Evolutionary conservation across 108 stramenopile genomes (phyloP), one percentile per base, ranked within the genome.

Genomic region (Ochromonas danica): DNA sequence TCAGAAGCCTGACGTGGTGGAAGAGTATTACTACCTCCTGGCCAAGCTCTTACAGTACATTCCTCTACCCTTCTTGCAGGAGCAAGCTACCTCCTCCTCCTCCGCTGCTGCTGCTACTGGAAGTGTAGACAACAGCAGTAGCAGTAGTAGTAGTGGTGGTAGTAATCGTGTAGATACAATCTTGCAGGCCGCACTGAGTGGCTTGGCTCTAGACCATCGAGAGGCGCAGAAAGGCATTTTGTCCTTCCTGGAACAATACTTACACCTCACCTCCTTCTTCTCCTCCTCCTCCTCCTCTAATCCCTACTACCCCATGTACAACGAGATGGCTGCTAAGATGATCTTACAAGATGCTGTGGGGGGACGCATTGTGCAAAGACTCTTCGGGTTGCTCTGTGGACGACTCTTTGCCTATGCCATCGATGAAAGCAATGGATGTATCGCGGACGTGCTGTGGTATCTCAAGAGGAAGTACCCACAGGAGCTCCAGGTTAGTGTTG

Each of bases 21-120:
- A 75, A 60, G 72, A 75, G 40, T 75, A 75, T 75, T 75, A 41
- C 40, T 75, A 14, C 40, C 72, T 75, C n/a, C 3, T 75, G n/a
- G 72, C 72, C 3, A 45, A 60, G 28, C 14, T 25, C 3, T 41
- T 75, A 36, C 72, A 67, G 31, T 75, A 60, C 30, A 41, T 38
- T 60, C 51, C 72, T 41, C 31, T 10, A 36, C 72, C 45, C 31
- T 75, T 45, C 41, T 6, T 75, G 3, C 10, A 75, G 38, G 45
- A 6, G 22, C 6, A 6, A 51, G 45, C 45, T 51, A 22, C 6
- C 6, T 51, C 45, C 6, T n/a, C n/a, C n/a, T n/a, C n/a, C n/a
- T n/a, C n/a, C n/a, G n/a, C n/a, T n/a, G n/a, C n/a, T n/a, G n/a
- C n/a, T n/a, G 40, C 40, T 22, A 70, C 67, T 40, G 17, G 22